These are phyloP conservation scores for Monosporascus sp. DNA, from an alignment of 2,329 filamentous ascomycete genomes.

Conservation along the genomic window DNA sequence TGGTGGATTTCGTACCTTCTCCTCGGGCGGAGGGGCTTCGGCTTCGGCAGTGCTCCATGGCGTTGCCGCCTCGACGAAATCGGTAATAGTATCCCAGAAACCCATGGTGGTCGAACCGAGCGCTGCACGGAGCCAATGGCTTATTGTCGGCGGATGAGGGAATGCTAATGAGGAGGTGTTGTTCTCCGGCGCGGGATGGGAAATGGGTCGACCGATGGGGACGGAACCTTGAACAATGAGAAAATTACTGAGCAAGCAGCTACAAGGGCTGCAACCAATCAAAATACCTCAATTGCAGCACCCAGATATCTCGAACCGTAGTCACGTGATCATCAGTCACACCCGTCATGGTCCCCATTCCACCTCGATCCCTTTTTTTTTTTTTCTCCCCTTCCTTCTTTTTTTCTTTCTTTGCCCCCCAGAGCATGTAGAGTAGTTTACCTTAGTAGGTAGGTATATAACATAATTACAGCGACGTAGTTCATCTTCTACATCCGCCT, in stretches of 20 bases:
- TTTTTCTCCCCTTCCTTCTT: no score
- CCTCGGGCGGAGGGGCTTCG: conserved; percentile 63
- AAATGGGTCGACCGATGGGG: conserved; percentile 28
- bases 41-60: conserved; percentile 62
- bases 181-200: conserved; percentile 18
- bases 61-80: conserved; percentile 59
- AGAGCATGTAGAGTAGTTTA: no score
- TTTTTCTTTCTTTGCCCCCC: no score
- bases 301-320: conserved; percentile 4
- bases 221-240: not conserved
- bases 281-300: not conserved
- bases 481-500: no score
- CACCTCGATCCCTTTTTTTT: no score
- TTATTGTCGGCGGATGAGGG: conserved; percentile 31
- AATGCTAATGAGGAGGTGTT: conserved; percentile 22
- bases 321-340: conserved; percentile 22
- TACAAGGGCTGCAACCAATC: conserved; percentile 4
- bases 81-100: conserved; percentile 60
- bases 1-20: conserved; percentile 40
- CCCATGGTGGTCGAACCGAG: conserved; percentile 50
- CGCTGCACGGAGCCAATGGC: conserved; percentile 33
- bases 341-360: no score
- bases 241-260: conserved; percentile 31
- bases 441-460: not conserved
- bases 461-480: not conserved